A percentile compares a stretch with the other conserved stretches of the same genome.
Evolutionary conservation across 2,329 filamentous ascomycete species (phyloP).

Genomic region (Microsporum canis): DNA sequence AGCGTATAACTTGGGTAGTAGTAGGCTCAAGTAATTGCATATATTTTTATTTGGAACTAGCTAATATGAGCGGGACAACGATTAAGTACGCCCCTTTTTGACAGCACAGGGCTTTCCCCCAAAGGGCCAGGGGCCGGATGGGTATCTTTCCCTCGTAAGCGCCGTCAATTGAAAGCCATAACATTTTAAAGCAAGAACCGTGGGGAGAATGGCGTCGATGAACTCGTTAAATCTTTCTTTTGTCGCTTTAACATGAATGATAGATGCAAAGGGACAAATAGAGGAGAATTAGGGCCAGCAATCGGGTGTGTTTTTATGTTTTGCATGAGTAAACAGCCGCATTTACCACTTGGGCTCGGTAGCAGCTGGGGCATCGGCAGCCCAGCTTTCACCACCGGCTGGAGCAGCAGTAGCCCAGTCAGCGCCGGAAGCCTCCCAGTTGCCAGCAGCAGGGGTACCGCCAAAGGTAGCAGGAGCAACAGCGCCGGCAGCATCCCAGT

Average conservation of each 20-base stretch:
- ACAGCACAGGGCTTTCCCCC: constrained; percentile 98
- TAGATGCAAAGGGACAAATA: not conserved
- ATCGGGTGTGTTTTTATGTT: not conserved
- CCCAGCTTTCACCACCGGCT: constrained; percentile 29
- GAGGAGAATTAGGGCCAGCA: not conserved
- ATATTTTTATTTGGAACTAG: constrained; percentile 1
- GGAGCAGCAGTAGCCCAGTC: constrained; percentile 43
- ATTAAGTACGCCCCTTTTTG: constrained; percentile 69
- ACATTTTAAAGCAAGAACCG: constrained; percentile 2
- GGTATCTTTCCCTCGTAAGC: constrained; percentile 99
- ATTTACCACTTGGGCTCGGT: constrained; percentile 32
- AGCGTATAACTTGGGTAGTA: not conserved
- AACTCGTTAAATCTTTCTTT: constrained; percentile 5
- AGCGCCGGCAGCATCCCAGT: constrained; percentile 72
- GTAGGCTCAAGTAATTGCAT: not conserved
- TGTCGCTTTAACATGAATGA: not conserved
- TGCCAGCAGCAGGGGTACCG: constrained; percentile 53
- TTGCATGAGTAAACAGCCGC: not conserved
- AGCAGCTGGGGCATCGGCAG: constrained; percentile 26
- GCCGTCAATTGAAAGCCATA: constrained; percentile 46
- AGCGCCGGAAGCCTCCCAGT: constrained; percentile 48
- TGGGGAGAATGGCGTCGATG: constrained; percentile 24
- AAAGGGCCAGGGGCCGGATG: constrained; percentile 37
- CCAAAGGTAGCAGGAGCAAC: constrained; percentile 53
- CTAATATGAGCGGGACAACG: constrained; percentile 48